A percentile compares a stretch with the other conserved stretches of the same genome.
Evolutionary conservation across 345 rosid species (phyloP).

Genomic region (Gossypium sturtianum): DNA sequence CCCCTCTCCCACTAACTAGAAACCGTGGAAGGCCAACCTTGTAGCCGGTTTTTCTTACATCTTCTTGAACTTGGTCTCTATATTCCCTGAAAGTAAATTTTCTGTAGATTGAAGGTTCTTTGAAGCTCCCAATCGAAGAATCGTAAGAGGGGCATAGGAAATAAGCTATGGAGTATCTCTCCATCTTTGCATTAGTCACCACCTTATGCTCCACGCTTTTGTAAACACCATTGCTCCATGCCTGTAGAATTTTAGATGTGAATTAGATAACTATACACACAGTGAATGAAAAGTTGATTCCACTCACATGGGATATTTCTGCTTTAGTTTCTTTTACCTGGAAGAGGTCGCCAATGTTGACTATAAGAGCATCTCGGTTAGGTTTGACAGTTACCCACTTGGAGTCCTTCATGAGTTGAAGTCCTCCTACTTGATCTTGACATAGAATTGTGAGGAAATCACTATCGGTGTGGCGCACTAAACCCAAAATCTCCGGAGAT

Average conservation of each 20-base stretch:
- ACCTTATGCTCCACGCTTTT: slow-evolving; percentile 65
- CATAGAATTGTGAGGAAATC: slow-evolving; percentile 58
- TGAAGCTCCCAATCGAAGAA: slow-evolving; percentile 45
- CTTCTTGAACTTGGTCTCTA: slow-evolving; percentile 51
- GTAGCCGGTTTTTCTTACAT: slow-evolving; percentile 46
- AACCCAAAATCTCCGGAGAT: slow-evolving; percentile 34
- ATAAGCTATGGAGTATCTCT: slow-evolving; percentile 55
- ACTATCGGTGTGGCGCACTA: slow-evolving; percentile 64
- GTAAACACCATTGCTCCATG: slow-evolving; percentile 68
- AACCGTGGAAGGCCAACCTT: slow-evolving; percentile 64
- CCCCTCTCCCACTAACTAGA: slow-evolving; percentile 8
- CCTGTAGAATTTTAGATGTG: slow-evolving; percentile 24
- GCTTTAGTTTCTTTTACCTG: slow-evolving; percentile 33
- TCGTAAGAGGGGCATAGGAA: slow-evolving; percentile 62
- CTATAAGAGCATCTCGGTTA: slow-evolving; percentile 50
- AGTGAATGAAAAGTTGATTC: background rate
- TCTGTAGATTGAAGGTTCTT: slow-evolving; percentile 41
- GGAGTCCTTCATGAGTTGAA: slow-evolving; percentile 59
- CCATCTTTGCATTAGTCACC: slow-evolving; percentile 37
- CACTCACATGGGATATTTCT: background rate
- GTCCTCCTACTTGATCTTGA: slow-evolving; percentile 73
- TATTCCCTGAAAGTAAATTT: slow-evolving; percentile 55
- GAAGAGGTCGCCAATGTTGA: slow-evolving; percentile 63
- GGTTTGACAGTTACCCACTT: slow-evolving; percentile 68
- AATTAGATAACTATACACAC: background rate